Evolutionary conservation across 1,284 basidiomycete genomes (phyloP).

Genomic region (Xerocomus nothofagi): DNA sequence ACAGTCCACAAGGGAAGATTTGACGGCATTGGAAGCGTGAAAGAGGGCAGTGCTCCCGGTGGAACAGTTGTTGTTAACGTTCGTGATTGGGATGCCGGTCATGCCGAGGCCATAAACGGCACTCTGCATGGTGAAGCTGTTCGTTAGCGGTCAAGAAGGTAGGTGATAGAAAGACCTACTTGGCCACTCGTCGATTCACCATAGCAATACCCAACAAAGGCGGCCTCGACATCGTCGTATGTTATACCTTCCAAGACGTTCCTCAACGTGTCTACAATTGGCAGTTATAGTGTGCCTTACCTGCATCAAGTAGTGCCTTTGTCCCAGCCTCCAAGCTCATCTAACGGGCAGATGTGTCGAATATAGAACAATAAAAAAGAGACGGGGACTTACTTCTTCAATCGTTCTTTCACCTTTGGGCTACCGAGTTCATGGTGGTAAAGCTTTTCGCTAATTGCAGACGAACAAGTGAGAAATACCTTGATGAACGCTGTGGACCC

Average conservation of each 20-base stretch:
- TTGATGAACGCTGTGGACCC: constrained; percentile 84
- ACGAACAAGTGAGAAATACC: constrained; percentile 37
- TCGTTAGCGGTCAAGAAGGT: background rate
- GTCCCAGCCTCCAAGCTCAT: constrained; percentile 84
- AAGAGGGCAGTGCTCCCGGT: constrained; percentile 75
- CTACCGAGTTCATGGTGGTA: constrained; percentile 32
- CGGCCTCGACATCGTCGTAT: constrained; percentile 76
- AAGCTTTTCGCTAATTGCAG: background rate
- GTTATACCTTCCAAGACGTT: constrained; percentile 55
- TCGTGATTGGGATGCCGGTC: constrained; percentile 82
- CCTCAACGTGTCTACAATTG: background rate
- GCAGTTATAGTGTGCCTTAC: constrained; percentile 35
- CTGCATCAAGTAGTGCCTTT: constrained; percentile 84
- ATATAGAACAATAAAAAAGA: background rate
- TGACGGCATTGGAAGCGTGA: constrained; percentile 66
- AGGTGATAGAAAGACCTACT: constrained; percentile 36
- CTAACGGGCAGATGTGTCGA: constrained; percentile 33
- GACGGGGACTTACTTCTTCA: constrained; percentile 54
- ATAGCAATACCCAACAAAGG: constrained; percentile 74
- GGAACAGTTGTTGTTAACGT: constrained; percentile 85
- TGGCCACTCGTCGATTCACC: constrained; percentile 83
- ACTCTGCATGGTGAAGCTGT: constrained; percentile 42
- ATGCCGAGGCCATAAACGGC: constrained; percentile 82
- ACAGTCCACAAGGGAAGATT: constrained; percentile 70
- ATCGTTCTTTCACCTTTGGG: constrained; percentile 64